phyloP scores from a whole-genome alignment of 2,329 filamentous ascomycete species.

The Acephala macrosclerotiorum region DNA sequence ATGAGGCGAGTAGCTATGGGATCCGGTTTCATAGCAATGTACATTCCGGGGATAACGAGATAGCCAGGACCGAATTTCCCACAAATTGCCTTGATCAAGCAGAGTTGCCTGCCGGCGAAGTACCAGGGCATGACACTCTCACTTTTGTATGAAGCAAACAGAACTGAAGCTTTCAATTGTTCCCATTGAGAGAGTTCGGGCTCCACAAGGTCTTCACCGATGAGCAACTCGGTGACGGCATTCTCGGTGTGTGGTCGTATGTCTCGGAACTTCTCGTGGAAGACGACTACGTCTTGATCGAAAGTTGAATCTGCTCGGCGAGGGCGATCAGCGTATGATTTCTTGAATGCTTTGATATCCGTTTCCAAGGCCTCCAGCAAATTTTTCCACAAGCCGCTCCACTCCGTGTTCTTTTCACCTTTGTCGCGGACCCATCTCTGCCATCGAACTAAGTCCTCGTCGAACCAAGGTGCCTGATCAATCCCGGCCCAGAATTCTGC shows the following conservation, averaged over 20 bases:
- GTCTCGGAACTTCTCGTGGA: constrained; percentile 31
- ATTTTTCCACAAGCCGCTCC: constrained; percentile 17
- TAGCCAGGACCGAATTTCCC: background rate
- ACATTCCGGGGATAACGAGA: background rate
- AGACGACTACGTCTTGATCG: constrained; percentile 18
- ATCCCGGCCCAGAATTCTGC: constrained; percentile 37
- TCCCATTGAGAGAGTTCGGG: constrained; percentile 49
- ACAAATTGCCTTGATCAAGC: constrained; percentile 35
- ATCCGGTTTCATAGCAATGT: background rate
- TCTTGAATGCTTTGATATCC: constrained; percentile 21
- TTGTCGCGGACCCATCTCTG: constrained; percentile 19
- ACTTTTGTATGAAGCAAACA: constrained; percentile 32
- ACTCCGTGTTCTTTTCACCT: constrained; percentile 19
- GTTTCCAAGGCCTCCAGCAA: constrained; percentile 26
- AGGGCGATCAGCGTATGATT: too few species aligned
- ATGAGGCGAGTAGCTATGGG: background rate
- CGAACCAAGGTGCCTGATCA: constrained; percentile 28
- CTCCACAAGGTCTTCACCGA: constrained; percentile 22
- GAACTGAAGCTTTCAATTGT: constrained; percentile 52
- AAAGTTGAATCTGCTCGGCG: too few species aligned
- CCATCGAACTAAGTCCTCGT: constrained; percentile 34
- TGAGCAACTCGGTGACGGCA: constrained; percentile 29
- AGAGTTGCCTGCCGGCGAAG: constrained; percentile 43
- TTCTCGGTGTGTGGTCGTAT: constrained; percentile 37
- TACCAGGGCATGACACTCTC: constrained; percentile 39